Evolutionary conservation across 192 early-diverging fungal genomes (phyloP).

Genomic region (Jimgerdemannia lactiflua): DNA sequence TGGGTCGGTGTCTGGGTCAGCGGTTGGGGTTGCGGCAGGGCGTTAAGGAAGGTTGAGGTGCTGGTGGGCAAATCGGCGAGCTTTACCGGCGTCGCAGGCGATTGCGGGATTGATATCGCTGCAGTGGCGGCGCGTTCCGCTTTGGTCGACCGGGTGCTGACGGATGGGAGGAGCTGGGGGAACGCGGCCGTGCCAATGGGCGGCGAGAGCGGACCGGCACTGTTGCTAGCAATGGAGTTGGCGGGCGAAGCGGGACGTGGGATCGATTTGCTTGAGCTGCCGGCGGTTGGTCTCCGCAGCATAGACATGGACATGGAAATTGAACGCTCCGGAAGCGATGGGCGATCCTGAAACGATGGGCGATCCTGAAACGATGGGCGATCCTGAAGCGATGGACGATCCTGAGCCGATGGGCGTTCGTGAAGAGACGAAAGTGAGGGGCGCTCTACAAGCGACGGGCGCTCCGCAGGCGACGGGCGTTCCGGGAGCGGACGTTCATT

Average conservation of each 20-base stretch:
- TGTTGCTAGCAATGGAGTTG: background rate
- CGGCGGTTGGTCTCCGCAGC: background rate
- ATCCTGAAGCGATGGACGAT: background rate
- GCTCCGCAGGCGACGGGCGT: no score
- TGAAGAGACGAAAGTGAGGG: no score
- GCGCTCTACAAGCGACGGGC: no score
- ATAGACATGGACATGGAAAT: background rate
- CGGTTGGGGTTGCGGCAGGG: no score
- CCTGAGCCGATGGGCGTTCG: background rate
- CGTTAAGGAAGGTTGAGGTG: background rate
- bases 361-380: background rate
- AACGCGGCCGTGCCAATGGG: background rate
- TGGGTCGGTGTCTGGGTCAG: no score
- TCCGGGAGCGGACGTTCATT: no score
- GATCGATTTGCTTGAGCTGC: background rate
- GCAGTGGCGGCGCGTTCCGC: background rate
- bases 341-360: background rate
- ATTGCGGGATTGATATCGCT: no score
- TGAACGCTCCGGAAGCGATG: background rate
- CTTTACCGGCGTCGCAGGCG: background rate
- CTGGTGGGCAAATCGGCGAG: background rate
- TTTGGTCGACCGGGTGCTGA: background rate
- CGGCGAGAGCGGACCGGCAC: background rate
- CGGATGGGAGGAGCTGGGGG: background rate
- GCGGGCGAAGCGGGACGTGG: background rate